Base-by-base conservation (phyloP, 805 yeast genomes). In the Ogataea chonburiensis region DNA sequence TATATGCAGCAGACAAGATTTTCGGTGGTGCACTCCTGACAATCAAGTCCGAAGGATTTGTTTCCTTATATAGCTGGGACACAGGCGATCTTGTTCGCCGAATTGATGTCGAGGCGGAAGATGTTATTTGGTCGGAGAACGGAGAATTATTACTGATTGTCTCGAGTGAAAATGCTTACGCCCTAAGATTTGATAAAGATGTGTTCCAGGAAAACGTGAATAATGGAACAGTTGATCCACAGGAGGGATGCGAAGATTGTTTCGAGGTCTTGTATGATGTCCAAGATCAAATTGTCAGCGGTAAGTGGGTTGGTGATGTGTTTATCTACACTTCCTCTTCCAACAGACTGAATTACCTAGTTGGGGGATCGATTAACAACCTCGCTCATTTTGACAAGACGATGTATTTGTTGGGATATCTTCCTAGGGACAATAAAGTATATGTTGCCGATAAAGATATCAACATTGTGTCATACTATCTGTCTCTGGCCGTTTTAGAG, bases 291-390 rank as follows among this genome's bases (percentile, higher is more conserved):
- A 76, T 91, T 24, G 77, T 85, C 42, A 81, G 95, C 18, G 97
- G 97, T 55, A 82, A 81, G 61, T 93, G 97, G 88, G 88, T 89
- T 53, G 98, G 98, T 49, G 98, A 93, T 67, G 97, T 93, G 29
- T 89, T 91, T 60, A 77, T 93, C 36, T 93, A 83, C 68, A 86
- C 97, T 11, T 87, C 97, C 2, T 56, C 79, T 13, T 72, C 94
- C 16, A 86, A 88, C 66, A 79, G 98, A 62, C 72, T 93, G 56
- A 91, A 89, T 65, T 93, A 93, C 61, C 76, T 88, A 45, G 98
- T 93, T 43, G 98, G 98, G 52, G 95, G 95, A 24, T 86, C 88
- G 55, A 79, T 85, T 16, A 86, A 87, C 61, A 93, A 88, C 58
- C 76, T 93, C 62, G 88, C 91, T 22, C 98, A 93, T 67, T 89